phyloP scores from a whole-genome alignment of 768 basidiomycete species.

The Termitomyces sp. region DNA sequence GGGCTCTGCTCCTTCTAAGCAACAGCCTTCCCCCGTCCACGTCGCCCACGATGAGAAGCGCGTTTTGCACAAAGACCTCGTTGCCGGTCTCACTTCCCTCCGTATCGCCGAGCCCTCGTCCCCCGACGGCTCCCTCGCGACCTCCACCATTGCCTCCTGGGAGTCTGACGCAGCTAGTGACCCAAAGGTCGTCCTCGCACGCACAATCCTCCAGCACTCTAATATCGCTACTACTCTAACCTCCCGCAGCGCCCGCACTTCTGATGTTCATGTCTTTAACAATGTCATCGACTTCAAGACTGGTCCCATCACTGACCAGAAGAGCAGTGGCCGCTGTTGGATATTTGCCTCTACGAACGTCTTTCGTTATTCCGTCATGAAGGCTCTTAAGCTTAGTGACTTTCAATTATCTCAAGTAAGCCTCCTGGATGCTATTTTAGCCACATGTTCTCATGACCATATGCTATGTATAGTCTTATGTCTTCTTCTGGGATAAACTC shows the following conservation, averaged over 20 bases:
- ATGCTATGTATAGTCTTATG: constrained; percentile 52
- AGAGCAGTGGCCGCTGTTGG: constrained; percentile 90
- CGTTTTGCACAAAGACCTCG: constrained; percentile 14
- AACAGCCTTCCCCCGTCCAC: constrained; percentile 15
- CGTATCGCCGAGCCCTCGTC: constrained; percentile 38
- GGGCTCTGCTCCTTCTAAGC: constrained; percentile 24
- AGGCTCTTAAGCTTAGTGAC: constrained; percentile 77
- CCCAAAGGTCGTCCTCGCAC: constrained; percentile 66
- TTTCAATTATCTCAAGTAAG: constrained; percentile 87
- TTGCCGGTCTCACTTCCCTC: constrained; percentile 26
- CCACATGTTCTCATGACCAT: background rate
- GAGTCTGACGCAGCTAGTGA: constrained; percentile 48
- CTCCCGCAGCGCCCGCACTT: constrained; percentile 55
- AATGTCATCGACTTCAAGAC: constrained; percentile 75
- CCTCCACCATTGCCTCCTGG: constrained; percentile 60
- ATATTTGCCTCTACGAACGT: constrained; percentile 90
- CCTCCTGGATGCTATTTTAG: background rate
- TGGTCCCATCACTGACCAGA: constrained; percentile 81
- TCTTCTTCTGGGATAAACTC: constrained; percentile 96
- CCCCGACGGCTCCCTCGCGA: constrained; percentile 53
- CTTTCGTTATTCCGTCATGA: constrained; percentile 78
- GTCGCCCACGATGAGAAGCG: constrained; percentile 26
- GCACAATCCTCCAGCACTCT: constrained; percentile 67
- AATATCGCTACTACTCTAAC: constrained; percentile 58
- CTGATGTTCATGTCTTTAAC: constrained; percentile 80